Conservation (phyloP, 106 monocot species). For the Gastrodia elata region DNA sequence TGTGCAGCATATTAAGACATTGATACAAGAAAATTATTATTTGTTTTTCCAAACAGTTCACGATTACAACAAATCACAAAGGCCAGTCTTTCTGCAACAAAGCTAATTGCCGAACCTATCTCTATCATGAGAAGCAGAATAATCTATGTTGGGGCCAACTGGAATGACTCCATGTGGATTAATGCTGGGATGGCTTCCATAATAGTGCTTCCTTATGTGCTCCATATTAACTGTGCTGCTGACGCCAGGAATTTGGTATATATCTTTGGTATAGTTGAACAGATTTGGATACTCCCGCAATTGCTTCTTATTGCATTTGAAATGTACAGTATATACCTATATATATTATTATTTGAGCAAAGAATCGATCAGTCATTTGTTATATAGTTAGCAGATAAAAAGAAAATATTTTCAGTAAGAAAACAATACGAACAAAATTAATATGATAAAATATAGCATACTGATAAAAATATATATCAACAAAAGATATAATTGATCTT, state of each 20-base stretch:
- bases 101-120: conserved; percentile 42
- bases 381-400: background rate
- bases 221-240: conserved; percentile 77
- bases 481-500: no score
- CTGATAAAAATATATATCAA: no score
- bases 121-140: conserved; percentile 68
- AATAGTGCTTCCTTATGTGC: conserved; percentile 88
- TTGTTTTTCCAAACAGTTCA: no score
- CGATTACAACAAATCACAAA: no score
- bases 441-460: background rate
- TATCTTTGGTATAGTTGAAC: conserved; percentile 92
- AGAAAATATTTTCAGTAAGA: background rate
- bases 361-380: background rate
- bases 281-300: conserved; percentile 79
- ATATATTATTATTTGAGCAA: background rate
- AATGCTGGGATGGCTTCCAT: conserved; percentile 82
- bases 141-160: conserved; percentile 55
- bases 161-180: conserved; percentile 81
- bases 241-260: conserved; percentile 76
- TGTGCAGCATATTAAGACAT: no score
- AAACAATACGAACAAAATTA: background rate
- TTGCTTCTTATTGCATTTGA: conserved; percentile 97
- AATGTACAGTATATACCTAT: conserved; percentile 83
- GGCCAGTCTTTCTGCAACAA: no score
- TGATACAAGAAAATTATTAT: no score